Percentiles rank a stretch among this genome's conserved stretches.
These are phyloP conservation scores for Paracoccidioides brasiliensis DNA, from an alignment of 2,329 filamentous ascomycete genomes.

Conservation along the genomic window DNA sequence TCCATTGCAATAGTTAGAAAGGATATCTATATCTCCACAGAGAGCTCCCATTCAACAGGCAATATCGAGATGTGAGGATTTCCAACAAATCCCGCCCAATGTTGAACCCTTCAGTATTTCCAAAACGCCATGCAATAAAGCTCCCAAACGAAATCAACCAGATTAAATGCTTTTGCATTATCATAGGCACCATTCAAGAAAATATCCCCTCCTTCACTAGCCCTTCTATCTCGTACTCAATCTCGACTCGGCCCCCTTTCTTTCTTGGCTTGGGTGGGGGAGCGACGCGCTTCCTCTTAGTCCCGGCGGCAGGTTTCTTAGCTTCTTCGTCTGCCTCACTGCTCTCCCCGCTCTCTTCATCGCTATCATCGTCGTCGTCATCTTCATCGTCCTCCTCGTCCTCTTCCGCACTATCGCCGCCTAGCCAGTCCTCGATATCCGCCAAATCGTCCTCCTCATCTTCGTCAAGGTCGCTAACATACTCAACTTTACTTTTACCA, in stretches of 20 bases:
- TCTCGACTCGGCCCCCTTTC: conserved; percentile 55
- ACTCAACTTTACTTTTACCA: conserved; percentile 51
- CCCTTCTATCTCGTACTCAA: conserved; percentile 64
- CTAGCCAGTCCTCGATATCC: conserved; percentile 94
- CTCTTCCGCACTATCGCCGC: conserved; percentile 48
- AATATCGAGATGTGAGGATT: background rate
- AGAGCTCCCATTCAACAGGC: background rate
- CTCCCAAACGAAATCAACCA: background rate
- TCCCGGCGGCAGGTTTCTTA: conserved; percentile 30
- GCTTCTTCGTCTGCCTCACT: conserved; percentile 41
- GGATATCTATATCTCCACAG: background rate
- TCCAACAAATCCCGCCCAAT: background rate
- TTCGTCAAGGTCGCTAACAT: conserved; percentile 79
- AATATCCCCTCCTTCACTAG: conserved; percentile 40
- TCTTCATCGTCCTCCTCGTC: conserved; percentile 34
- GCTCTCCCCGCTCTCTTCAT: conserved; percentile 43
- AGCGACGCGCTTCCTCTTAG: conserved; percentile 45
- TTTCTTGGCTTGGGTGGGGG: conserved; percentile 44
- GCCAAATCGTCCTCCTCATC: conserved; percentile 63
- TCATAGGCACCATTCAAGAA: conserved; percentile 18
- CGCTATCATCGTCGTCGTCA: conserved; percentile 42
- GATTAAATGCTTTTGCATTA: background rate
- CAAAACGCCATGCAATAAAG: background rate
- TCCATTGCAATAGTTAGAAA: background rate
- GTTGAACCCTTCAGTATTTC: background rate